phyloP scores from a whole-genome alignment of 805 yeast genomes.

The Kodamaea kaohsiungensis region DNA sequence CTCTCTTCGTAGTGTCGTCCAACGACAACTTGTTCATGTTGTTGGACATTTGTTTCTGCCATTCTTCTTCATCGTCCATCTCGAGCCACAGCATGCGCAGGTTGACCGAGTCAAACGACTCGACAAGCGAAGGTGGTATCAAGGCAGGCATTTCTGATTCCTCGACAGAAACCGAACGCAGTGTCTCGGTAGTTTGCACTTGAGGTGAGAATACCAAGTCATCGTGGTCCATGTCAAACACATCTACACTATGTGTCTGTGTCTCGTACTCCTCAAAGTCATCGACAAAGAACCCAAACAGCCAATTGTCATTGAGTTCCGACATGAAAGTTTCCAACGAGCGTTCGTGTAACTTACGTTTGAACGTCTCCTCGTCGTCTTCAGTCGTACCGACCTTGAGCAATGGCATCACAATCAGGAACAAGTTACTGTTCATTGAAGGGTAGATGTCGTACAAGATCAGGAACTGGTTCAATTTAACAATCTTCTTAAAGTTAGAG shows the following conservation, averaged over 20 bases:
- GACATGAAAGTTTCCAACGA: constrained; percentile 23
- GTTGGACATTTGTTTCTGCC: constrained; percentile 8
- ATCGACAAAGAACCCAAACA: constrained; percentile 46
- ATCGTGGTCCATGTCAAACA: constrained; percentile 39
- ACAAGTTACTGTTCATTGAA: constrained; percentile 44
- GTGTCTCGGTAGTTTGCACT: neutral
- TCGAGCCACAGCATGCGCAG: constrained; percentile 37
- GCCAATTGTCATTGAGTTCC: constrained; percentile 30
- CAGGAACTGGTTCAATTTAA: constrained; percentile 34
- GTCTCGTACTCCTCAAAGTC: constrained; percentile 29
- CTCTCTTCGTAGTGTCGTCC: neutral
- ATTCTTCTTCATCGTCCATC: constrained; percentile 29
- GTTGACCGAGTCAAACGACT: constrained; percentile 26
- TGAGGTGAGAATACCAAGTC: constrained; percentile 15
- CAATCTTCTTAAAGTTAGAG: constrained; percentile 45
- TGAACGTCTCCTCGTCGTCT: constrained; percentile 20
- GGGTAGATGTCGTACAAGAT: constrained; percentile 53
- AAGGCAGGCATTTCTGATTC: neutral
- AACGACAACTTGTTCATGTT: constrained; percentile 10
- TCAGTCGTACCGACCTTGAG: constrained; percentile 39
- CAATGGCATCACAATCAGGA: constrained; percentile 41
- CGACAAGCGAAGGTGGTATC: constrained; percentile 32
- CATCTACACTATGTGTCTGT: constrained; percentile 16
- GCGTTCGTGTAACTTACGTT: constrained; percentile 23
- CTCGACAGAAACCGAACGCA: neutral